These are phyloP conservation scores for Kodamaea restingae DNA, from an alignment of 805 yeast species.

Conservation along the genomic window DNA sequence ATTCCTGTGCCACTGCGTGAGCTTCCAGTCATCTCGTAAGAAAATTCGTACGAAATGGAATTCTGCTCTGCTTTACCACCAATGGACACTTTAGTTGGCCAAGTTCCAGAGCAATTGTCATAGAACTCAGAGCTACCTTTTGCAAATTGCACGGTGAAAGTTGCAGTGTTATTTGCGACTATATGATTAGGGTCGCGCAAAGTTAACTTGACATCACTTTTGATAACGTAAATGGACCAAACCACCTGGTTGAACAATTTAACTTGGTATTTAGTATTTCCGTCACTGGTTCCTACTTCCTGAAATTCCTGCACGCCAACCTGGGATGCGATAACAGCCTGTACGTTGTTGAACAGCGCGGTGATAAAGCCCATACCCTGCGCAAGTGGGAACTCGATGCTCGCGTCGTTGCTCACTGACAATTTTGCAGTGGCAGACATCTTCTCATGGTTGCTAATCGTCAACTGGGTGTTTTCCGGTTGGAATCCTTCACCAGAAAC, in stretches of 20 bases:
- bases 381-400: constrained; percentile 49
- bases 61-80: constrained; percentile 23
- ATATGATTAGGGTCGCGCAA: constrained; percentile 35
- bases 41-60: constrained; percentile 26
- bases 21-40: constrained; percentile 25
- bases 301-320: constrained; percentile 60
- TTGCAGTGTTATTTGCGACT: constrained; percentile 41
- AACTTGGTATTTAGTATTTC: constrained; percentile 50
- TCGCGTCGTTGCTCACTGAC: constrained; percentile 10
- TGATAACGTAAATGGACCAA: constrained; percentile 61
- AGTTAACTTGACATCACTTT: constrained; percentile 24
- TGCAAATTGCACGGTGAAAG: constrained; percentile 23
- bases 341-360: constrained; percentile 34
- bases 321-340: constrained; percentile 44
- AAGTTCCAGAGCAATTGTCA: constrained; percentile 63
- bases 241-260: constrained; percentile 50
- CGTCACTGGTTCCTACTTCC: constrained; percentile 22
- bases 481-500: constrained; percentile 29
- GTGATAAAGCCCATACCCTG: constrained; percentile 86
- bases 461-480: constrained; percentile 15
- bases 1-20: constrained; percentile 27
- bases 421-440: constrained; percentile 28
- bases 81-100: constrained; percentile 46
- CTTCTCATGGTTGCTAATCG: constrained; percentile 26
- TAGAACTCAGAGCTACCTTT: constrained; percentile 31